Conservation (phyloP, 2,329 filamentous ascomycete genomes). For the Zelopaecilomyces penicillatus region DNA sequence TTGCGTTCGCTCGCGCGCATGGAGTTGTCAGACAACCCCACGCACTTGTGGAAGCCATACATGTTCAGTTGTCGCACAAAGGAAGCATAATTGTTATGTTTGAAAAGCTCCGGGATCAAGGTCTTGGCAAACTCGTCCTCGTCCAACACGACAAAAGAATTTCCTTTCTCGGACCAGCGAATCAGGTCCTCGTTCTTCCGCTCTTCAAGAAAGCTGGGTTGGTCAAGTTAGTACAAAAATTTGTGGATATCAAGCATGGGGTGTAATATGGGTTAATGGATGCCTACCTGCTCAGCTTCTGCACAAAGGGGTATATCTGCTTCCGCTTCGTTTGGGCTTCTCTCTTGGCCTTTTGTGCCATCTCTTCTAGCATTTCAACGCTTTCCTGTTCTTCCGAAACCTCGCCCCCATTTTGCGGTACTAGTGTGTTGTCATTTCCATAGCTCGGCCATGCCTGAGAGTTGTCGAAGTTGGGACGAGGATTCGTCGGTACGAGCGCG, state of each 20-base stretch:
- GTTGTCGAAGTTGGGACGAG: conserved; percentile 29
- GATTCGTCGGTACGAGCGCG: conserved; percentile 37
- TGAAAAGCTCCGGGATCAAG: conserved; percentile 94
- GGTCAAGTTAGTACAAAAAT: conserved; percentile 14
- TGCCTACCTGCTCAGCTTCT: conserved; percentile 88
- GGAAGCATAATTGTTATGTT: conserved; percentile 97
- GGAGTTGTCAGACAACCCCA: conserved; percentile 89
- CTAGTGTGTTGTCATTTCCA: conserved; percentile 31
- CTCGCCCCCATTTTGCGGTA: conserved; percentile 29
- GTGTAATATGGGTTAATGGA: not conserved
- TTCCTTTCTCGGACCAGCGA: conserved; percentile 91
- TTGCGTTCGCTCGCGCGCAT: conserved; percentile 96
- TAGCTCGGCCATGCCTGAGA: conserved; percentile 34
- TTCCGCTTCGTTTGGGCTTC: conserved; percentile 87
- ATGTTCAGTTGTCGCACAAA: conserved; percentile 95
- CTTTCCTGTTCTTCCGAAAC: conserved; percentile 51
- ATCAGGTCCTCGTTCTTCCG: conserved; percentile 91
- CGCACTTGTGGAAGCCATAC: conserved; percentile 96
- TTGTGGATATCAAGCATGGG: not conserved
- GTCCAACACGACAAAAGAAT: conserved; percentile 92
- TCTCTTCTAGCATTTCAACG: conserved; percentile 70
- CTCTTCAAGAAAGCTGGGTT: conserved; percentile 79
- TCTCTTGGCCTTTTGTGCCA: conserved; percentile 72
- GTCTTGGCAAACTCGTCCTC: conserved; percentile 98
- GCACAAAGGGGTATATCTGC: conserved; percentile 94